Percentiles rank a stretch among this genome's conserved stretches.
phyloP scores from a whole-genome alignment of 257 asterid species.

The Perilla frutescens region DNA sequence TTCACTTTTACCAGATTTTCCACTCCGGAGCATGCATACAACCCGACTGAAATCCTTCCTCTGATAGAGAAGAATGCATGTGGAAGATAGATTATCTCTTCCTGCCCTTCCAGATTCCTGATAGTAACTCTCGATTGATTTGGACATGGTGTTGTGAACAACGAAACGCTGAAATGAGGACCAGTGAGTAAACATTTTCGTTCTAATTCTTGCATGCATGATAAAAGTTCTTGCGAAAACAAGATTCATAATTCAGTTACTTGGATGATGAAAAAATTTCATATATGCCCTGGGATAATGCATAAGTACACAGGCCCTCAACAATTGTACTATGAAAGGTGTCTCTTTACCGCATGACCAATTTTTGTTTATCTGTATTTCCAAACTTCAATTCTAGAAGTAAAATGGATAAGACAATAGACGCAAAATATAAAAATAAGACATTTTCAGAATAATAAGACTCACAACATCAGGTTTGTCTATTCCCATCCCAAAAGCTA shows the following conservation, averaged over 20 bases:
- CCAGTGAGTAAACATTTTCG: background rate
- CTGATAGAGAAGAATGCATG: constrained; percentile 79
- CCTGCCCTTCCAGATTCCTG: constrained; percentile 99
- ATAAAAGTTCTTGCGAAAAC: background rate
- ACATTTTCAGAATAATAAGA: constrained; percentile 31
- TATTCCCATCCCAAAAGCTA: constrained; percentile 99
- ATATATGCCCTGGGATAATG: background rate
- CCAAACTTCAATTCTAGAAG: background rate
- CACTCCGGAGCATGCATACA: constrained; percentile 93
- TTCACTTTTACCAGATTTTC: constrained; percentile 60
- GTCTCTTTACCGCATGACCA: background rate
- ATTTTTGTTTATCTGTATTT: background rate
- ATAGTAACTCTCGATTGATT: constrained; percentile 97
- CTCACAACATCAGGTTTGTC: constrained; percentile 99
- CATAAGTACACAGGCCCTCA: constrained; percentile 6
- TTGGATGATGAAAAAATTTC: constrained; percentile 19
- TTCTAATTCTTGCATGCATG: background rate
- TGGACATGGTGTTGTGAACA: constrained; percentile 91
- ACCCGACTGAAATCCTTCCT: constrained; percentile 95
- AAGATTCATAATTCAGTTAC: background rate
- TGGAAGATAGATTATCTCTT: constrained; percentile 72
- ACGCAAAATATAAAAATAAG: background rate
- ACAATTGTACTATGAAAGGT: constrained; percentile 8
- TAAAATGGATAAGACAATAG: background rate
- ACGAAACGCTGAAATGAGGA: constrained; percentile 78